Base-by-base conservation (phyloP, 345 rosid species). In the Eucalyptus globulus region DNA sequence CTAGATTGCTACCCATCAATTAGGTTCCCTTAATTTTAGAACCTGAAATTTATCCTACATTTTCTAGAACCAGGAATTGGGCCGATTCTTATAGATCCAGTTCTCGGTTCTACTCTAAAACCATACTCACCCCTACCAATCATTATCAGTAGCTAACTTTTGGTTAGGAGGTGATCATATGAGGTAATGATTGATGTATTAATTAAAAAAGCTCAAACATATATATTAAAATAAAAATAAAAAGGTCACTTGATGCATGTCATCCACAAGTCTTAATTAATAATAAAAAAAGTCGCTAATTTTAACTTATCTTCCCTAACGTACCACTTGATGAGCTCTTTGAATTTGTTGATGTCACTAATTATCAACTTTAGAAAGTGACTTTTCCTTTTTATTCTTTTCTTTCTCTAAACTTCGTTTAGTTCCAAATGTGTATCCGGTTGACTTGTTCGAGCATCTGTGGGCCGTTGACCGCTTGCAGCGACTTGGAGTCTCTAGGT, bases 381-480 rank as follows among this genome's bases (percentile, higher is more conserved):
- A 26, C 14, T 6, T 27, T 87, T 17, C 24, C 14, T 49, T 80
- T 83, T 87, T 29, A 14, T n/a, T 62, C 5, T 13, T 62, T 29
- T 62, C 34, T 29, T 58, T 26, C 81, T 54, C 62, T 24, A 29
- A 14, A 58, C 21, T 14, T 62, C 21, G 24, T 34, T 44, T 88
- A 98, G 99, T 96, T 47, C 99, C 99, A 2, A 93, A 90, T 49
- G 99, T 96, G 14, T 97, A 95, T 88, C 99, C 99, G 6, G 97
- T 98, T 44, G 99, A 98, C 89, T 86, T 98, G 90, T 98, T 98
- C 91, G 99, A 98, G 88, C 98, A 93, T 65, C 91, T 96, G 13
- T 98, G 99, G 99, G 93, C 93, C 9, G 97, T 98, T 29, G 99
- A 98, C 92, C 97, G 99, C 56, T 87, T 98, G 88, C 97, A 97